Percentiles rank a stretch among this genome's conserved stretches.
These are phyloP conservation scores for Leishmania tarentolae DNA, from an alignment of 208 protist genomes.

Conservation along the genomic window DNA sequence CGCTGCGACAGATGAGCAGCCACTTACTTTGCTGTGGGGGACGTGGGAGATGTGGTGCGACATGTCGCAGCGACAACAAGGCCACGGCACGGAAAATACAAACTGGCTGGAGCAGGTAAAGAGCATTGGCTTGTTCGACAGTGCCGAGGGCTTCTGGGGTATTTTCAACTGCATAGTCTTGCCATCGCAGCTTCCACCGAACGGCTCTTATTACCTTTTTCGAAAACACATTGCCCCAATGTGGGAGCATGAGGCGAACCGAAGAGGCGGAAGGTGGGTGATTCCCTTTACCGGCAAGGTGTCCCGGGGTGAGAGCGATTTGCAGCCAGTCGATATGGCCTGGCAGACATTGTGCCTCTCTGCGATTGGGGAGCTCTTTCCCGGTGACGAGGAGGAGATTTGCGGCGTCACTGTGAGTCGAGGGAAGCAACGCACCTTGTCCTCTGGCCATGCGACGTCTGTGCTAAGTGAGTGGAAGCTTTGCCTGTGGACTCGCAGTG, in stretches of 20 bases:
- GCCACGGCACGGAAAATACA: constrained; percentile 20
- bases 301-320: constrained; percentile 9
- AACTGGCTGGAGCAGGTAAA: constrained; percentile 86
- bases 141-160: constrained; percentile 88
- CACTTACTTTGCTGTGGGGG: constrained; percentile 85
- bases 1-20: constrained; percentile 24
- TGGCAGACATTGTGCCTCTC: constrained; percentile 82
- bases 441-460: constrained; percentile 12
- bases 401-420: constrained; percentile 81
- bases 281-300: constrained; percentile 46
- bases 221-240: constrained; percentile 89
- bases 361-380: constrained; percentile 82
- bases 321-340: constrained; percentile 66
- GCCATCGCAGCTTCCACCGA: constrained; percentile 75
- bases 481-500: constrained; percentile 85
- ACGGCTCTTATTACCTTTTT: constrained; percentile 87
- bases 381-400: constrained; percentile 80
- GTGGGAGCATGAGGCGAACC: constrained; percentile 93
- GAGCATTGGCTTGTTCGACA: constrained; percentile 88
- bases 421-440: constrained; percentile 33
- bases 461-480: constrained; percentile 70
- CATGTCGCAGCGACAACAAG: constrained; percentile 30
- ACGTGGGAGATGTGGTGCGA: constrained; percentile 92
- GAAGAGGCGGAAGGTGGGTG: constrained; percentile 87
- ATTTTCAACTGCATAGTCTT: constrained; percentile 71